Evolutionary conservation across 441 rosid genomes (phyloP).

Genomic region (Corymbia calophylla): DNA sequence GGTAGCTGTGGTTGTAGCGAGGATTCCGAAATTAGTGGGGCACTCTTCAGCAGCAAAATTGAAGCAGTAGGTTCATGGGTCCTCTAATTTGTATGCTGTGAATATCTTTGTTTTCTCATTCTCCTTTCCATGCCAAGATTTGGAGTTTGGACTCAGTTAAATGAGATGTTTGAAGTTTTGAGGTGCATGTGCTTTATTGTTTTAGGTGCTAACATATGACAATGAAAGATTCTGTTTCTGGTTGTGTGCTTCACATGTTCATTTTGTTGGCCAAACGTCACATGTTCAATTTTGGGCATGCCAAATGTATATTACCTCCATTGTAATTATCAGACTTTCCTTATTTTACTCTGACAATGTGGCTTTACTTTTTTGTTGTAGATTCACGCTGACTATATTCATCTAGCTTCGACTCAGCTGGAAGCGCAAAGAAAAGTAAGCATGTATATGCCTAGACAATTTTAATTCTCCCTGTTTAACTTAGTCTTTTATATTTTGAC

Average conservation of each 20-base stretch:
- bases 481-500: neutral
- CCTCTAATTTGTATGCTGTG: neutral
- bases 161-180: neutral
- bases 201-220: neutral
- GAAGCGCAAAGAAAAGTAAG: slow-evolving; percentile 85
- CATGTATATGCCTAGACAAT: neutral
- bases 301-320: neutral
- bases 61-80: slow-evolving; percentile 47
- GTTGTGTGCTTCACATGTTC: neutral
- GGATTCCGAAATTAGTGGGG: slow-evolving; percentile 73
- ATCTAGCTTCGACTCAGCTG: slow-evolving; percentile 79
- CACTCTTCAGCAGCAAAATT: slow-evolving; percentile 76
- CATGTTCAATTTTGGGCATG: neutral
- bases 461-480: neutral
- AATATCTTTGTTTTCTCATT: neutral
- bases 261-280: neutral
- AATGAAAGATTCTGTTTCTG: neutral
- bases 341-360: neutral
- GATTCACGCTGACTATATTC: slow-evolving; percentile 85
- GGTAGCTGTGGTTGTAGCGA: slow-evolving; percentile 58
- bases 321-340: neutral
- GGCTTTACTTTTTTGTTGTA: slow-evolving; percentile 13
- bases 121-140: neutral
- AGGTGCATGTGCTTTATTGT: neutral
- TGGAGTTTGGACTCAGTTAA: neutral